Evolutionary conservation across 805 yeast species (phyloP).

Genomic region (Candida chauliodis): DNA sequence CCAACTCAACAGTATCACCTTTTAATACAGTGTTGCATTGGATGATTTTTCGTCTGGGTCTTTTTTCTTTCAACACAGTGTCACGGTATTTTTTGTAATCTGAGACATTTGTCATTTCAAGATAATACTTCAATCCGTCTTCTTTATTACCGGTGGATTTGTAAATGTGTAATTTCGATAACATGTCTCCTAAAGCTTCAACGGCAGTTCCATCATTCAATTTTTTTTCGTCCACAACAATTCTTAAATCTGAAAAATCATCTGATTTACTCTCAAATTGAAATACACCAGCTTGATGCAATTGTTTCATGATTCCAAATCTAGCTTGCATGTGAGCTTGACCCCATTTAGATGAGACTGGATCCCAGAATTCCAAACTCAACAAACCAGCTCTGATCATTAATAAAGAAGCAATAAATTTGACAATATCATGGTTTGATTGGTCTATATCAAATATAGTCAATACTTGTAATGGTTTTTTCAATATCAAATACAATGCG

Average conservation of each 20-base stretch:
- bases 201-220: conserved; percentile 60
- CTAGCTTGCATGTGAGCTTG: conserved; percentile 95
- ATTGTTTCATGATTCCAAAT: conserved; percentile 75
- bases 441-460: conserved; percentile 67
- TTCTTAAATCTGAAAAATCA: conserved; percentile 54
- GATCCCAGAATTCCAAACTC: conserved; percentile 87
- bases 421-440: conserved; percentile 60
- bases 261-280: conserved; percentile 46
- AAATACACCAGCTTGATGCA: conserved; percentile 66
- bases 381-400: conserved; percentile 88
- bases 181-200: conserved; percentile 66
- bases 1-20: conserved; percentile 45
- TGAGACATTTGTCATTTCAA: conserved; percentile 63
- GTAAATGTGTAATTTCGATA: conserved; percentile 70
- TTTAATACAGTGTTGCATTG: conserved; percentile 69
- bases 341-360: conserved; percentile 79
- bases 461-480: conserved; percentile 54
- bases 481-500: conserved; percentile 75
- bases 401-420: conserved; percentile 64
- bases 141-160: conserved; percentile 74
- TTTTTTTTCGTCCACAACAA: conserved; percentile 57
- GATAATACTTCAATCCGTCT: conserved; percentile 61
- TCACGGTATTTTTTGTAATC: conserved; percentile 66
- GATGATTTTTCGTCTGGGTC: conserved; percentile 80
- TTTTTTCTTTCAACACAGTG: conserved; percentile 63